phyloP scores from a whole-genome alignment of 306 rosid genomes.

The Rubus idaeus region DNA sequence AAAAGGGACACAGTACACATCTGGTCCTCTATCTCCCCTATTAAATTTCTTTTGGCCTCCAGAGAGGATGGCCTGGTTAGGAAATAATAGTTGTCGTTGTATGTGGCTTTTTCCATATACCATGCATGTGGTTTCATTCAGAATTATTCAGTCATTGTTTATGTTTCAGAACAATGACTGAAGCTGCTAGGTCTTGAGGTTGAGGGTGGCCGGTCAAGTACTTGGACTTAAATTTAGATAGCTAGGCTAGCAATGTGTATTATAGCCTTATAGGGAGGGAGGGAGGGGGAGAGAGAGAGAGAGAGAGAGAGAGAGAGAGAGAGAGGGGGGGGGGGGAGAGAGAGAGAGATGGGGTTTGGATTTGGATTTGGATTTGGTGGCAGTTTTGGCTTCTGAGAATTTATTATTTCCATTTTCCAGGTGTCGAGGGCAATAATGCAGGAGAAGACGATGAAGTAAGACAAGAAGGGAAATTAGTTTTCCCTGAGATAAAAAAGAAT shows the following conservation, averaged over 20 bases:
- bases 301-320: neutral
- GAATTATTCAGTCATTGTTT: neutral
- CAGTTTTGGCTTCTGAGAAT: neutral
- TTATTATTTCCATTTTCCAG: conserved; percentile 5
- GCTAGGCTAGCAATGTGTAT: neutral
- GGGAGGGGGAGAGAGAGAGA: too few species aligned
- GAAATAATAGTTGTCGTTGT: neutral
- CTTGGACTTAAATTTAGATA: neutral
- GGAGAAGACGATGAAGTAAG: neutral
- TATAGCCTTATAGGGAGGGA: neutral
- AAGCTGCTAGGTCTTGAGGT: neutral
- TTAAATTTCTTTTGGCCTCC: neutral
- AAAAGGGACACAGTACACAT: neutral
- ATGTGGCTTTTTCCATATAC: neutral
- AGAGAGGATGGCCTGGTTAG: neutral
- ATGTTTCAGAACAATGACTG: neutral
- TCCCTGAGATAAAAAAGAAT: neutral
- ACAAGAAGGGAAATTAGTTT: neutral
- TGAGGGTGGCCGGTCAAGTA: neutral
- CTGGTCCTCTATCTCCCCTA: neutral
- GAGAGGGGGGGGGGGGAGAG: neutral
- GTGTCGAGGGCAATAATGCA: conserved; percentile 14
- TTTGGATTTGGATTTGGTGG: conserved; percentile 7
- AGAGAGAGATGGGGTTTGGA: conserved; percentile 6
- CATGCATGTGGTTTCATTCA: conserved; percentile 1